Base-by-base conservation (phyloP, 345 rosid genomes). In the Eucalyptus erythrocorys region DNA sequence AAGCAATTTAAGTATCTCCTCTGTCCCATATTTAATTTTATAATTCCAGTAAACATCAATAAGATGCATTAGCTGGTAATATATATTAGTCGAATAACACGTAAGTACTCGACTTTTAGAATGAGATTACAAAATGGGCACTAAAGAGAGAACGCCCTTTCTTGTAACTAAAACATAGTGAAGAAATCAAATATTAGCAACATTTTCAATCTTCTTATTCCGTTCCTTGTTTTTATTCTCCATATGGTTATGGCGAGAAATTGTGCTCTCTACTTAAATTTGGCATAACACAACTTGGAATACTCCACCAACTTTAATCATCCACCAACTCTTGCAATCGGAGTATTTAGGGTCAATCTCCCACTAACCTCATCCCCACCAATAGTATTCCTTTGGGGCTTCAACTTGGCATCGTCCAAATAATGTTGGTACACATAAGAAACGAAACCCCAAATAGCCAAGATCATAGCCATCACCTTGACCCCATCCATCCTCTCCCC, bases 381-480 rank as follows among this genome's bases (percentile, higher is more conserved):
- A 76, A 34, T 26, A 76, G 4, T 85, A 32, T 45, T 53, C 12
- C 86, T 86, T 12, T 79, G 76, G 59, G 13, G 30, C 68, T 86
- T 87, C 43, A 71, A 48, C 34, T 89, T 86, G 5, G 10, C 24
- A 30, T 89, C 89, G n/a, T 92, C 93, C 11, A 90, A 50, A 45
- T 92, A 91, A 19, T 93, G 91, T 86, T 93, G 94, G 89, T 90
- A 93, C 13, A 84, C 86, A 86, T 92, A 93, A 1, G 93, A 93
- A 71, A 89, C 24, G 59, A 93, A 93, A 16, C 92, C 95, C 94
- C 92, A 92, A 24, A 92, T 47, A 53, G 93, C 93, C 88, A 93
- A 59, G 43, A 90, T 85, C 90, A 94, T 86, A 6, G 94, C 87
- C 24, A 91, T 51, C 15, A 40, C 91, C 86, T 94, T 93, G 1